Conservation (phyloP, 2,329 filamentous ascomycete species). For the Fusarium nygamai region DNA sequence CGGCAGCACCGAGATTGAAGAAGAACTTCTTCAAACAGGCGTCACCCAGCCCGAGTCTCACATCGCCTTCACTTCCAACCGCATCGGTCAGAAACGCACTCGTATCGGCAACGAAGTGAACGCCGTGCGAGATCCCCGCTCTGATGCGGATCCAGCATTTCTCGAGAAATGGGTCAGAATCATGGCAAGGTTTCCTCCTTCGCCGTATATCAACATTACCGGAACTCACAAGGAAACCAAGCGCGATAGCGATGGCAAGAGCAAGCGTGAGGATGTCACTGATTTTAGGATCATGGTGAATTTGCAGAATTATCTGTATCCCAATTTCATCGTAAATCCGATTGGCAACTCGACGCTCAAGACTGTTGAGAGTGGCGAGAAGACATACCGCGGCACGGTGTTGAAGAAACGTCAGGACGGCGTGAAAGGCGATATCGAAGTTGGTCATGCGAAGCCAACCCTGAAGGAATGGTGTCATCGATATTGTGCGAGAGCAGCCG, state of each 20-base stretch:
- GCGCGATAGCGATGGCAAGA: slow-evolving; percentile 31
- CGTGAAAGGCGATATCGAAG: slow-evolving; percentile 26
- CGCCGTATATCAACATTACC: slow-evolving; percentile 31
- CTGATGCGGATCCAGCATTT: slow-evolving; percentile 16
- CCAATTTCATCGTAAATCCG: slow-evolving; percentile 11
- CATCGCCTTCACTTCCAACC: slow-evolving; percentile 1
- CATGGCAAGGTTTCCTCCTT: slow-evolving; percentile 23
- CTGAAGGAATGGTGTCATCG: slow-evolving; percentile 38
- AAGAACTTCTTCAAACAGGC: not conserved
- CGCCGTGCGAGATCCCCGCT: slow-evolving; percentile 22
- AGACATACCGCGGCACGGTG: slow-evolving; percentile 37
- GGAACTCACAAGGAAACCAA: slow-evolving; percentile 28
- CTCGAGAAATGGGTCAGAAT: slow-evolving; percentile 25
- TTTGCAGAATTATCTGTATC: slow-evolving; percentile 37
- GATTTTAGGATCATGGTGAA: slow-evolving; percentile 35
- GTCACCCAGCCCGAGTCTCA: slow-evolving; percentile 11
- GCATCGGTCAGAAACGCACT: slow-evolving; percentile 28
- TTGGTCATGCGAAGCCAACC: slow-evolving; percentile 28
- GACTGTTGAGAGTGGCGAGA: slow-evolving; percentile 28
- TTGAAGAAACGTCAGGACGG: slow-evolving; percentile 25
- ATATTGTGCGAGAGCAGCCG: slow-evolving; percentile 26
- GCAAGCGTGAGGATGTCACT: slow-evolving; percentile 17
- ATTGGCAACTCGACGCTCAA: slow-evolving; percentile 2
- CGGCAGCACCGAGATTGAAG: not conserved
- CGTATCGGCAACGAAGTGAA: slow-evolving; percentile 30